Evolutionary conservation across 345 rosid genomes (phyloP), one percentile per base, ranked within the genome.

Genomic region (Corchorus capsularis): DNA sequence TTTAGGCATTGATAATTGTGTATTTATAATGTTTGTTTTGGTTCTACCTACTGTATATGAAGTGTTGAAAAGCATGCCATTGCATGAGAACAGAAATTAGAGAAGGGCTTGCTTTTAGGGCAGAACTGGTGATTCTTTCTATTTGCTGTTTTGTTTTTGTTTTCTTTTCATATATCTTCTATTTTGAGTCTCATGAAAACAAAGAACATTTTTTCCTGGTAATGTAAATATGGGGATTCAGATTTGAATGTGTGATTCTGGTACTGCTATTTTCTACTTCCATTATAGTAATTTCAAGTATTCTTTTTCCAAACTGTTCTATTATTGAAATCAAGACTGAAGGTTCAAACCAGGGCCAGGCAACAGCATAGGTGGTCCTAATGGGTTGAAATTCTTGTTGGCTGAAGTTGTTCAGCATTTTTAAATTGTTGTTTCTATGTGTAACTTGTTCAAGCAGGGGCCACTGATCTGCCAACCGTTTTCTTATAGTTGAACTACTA

Each of bases 11-110:
- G 74, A 54, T 34, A 35, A n/a, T 16, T 68, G 17, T 12, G 35
- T 37, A 22, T 70, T 62, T 72, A 61, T 60, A 73, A 53, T 22
- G 37, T 35, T 55, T 49, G 16, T 72, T 34, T 17, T 69, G 47
- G 60, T 50, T 32, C 49, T 71, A 45, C 19, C 66, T 67, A 41
- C 22, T 69, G 78, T 16, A 77, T 20, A 62, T 45, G 45, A 46
- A 63, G 75, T 52, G 59, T 17, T 76, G 76, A 43, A 27, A 37
- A 75, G 53, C 62, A 57, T 71, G 74, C 3, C 61, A 22, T 65
- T 64, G 60, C 66, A 43, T 41, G 78, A 37, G 34, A 52, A 70
- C 74, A 41, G 11, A 69, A 50, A 34, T 15, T 32, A 34, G 1
- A 27, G 39, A 27, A 32, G 8, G 37, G 41, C 63, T 22, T 57